Conservation (phyloP, 2,329 filamentous ascomycete species). For the Apiospora koreana region DNA sequence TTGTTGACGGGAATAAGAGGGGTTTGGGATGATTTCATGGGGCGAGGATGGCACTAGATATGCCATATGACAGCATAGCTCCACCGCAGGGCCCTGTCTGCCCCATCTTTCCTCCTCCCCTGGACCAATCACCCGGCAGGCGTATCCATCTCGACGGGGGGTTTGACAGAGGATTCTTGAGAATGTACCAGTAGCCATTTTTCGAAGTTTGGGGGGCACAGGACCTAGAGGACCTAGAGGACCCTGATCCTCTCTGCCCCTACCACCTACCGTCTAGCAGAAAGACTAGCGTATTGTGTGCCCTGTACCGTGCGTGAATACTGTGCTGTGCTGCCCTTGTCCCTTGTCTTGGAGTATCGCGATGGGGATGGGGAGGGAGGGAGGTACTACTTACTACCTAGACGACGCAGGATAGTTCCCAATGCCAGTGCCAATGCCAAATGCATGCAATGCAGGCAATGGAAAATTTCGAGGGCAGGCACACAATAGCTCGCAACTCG, state of each 20-base stretch:
- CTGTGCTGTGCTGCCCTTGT: neutral
- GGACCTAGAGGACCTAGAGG: neutral
- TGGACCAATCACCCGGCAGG: neutral
- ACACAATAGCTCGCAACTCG: neutral
- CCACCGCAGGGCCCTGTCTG: neutral
- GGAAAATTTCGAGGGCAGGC: neutral
- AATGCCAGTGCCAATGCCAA: neutral
- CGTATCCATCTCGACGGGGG: constrained; percentile 3
- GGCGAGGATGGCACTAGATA: neutral
- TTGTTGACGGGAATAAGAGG: constrained; percentile 15
- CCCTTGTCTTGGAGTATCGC: neutral
- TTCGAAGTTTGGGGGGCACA: neutral
- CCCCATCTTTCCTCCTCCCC: neutral
- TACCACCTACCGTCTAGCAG: neutral
- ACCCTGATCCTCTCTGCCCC: constrained; percentile 8
- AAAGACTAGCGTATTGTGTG: neutral
- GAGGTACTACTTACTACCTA: too few relatives aligned
- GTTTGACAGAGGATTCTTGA: neutral
- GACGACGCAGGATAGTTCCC: neutral
- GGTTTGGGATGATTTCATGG: constrained; percentile 1
- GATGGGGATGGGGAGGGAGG: neutral
- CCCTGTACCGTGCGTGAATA: neutral
- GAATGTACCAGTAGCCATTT: neutral
- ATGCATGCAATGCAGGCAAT: neutral
- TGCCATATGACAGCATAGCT: constrained; percentile 13